Conservation (phyloP, 2,329 filamentous ascomycete genomes). For the Cladosporium sphaerospermum region DNA sequence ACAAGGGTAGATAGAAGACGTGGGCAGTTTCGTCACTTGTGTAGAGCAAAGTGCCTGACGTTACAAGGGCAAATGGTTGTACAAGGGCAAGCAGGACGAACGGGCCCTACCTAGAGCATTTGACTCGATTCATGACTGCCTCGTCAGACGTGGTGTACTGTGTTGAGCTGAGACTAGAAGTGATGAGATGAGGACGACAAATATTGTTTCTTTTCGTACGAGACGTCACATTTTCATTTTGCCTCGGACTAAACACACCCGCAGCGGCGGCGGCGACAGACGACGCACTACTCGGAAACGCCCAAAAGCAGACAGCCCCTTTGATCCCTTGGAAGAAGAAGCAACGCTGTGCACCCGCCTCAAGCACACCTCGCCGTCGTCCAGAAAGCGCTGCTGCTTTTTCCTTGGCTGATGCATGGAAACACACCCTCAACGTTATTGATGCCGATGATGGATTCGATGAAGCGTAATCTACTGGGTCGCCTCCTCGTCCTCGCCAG, state of each 20-base stretch:
- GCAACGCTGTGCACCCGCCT: constrained; percentile 12
- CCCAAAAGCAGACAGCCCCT: constrained; percentile 9
- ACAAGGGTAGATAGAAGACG: no score
- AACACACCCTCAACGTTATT: constrained; percentile 11
- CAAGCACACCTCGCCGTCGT: constrained; percentile 10
- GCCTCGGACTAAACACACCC: constrained; percentile 10
- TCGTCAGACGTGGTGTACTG: no score
- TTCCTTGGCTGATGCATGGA: constrained; percentile 12
- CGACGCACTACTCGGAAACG: constrained; percentile 12
- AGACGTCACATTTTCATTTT: constrained; percentile 10
- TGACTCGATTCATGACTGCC: no score
- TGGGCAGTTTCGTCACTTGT: no score
- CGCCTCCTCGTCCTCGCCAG: constrained; percentile 59
- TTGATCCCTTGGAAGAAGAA: constrained; percentile 6
- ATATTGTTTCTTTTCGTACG: constrained; percentile 10
- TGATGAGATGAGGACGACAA: no score
- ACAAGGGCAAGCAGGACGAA: no score
- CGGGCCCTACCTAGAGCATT: no score
- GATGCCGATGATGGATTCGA: constrained; percentile 9
- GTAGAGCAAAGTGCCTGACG: no score
- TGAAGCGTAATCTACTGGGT: constrained; percentile 10
- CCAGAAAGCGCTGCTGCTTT: constrained; percentile 12
- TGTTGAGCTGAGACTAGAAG: no score
- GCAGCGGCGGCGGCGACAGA: background rate
- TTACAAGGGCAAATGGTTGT: no score